These are phyloP conservation scores for Neofusicoccum cordaticola DNA, from an alignment of 2,329 filamentous ascomycete species.

Conservation along the genomic window DNA sequence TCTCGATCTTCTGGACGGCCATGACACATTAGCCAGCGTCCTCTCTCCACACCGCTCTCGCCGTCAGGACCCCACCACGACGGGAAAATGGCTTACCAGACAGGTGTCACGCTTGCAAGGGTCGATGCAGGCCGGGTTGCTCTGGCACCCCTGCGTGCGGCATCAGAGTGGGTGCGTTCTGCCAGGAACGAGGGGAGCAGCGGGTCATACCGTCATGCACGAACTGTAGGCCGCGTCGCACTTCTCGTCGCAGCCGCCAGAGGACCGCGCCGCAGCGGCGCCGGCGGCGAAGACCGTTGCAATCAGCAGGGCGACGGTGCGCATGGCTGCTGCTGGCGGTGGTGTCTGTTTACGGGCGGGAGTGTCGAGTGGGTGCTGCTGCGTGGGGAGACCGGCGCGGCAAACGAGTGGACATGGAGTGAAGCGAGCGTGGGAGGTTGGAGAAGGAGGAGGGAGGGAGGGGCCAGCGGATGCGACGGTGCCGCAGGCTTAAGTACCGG, in stretches of 20 bases:
- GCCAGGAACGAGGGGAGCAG: background rate
- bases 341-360: background rate
- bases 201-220: conserved; percentile 16
- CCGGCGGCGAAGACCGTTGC: background rate
- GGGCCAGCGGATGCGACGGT: conserved; percentile 8
- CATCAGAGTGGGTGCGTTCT: conserved; percentile 3
- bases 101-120: conserved; percentile 17
- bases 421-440: conserved; percentile 12
- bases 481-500: conserved; percentile 11
- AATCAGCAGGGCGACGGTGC: conserved; percentile 10
- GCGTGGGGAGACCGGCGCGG: background rate
- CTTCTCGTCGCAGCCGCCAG: conserved; percentile 13
- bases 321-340: background rate
- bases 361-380: background rate
- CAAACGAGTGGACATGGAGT: conserved; percentile 13
- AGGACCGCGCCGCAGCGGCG: conserved; percentile 8
- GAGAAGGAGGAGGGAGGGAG: background rate
- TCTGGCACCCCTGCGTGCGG: conserved; percentile 8
- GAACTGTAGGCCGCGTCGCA: conserved; percentile 16
- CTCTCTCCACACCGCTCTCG: conserved; percentile 14
- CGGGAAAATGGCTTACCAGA: conserved; percentile 1
- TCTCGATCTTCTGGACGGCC: conserved; percentile 8
- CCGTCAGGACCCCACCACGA: conserved; percentile 1
- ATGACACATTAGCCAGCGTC: conserved; percentile 14
- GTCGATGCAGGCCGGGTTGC: conserved; percentile 16